Evolutionary conservation across 345 rosid species (phyloP).

Genomic region (Rhodamnia rubescens): DNA sequence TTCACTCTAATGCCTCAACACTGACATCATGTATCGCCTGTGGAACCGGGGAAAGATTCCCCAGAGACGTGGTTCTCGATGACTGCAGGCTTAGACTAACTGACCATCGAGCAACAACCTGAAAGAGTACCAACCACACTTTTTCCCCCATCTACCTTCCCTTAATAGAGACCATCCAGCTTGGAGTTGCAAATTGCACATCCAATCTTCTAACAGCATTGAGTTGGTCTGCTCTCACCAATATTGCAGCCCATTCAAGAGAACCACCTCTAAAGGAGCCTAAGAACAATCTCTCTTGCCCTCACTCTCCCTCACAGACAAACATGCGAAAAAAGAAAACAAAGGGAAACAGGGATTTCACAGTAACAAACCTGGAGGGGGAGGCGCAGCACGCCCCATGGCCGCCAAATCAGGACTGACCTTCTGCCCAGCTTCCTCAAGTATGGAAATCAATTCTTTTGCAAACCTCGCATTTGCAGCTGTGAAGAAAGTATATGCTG

Average conservation of each 20-base stretch:
- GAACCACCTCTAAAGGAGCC: neutral
- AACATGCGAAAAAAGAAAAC: neutral
- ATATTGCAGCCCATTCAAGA: neutral
- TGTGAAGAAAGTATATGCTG: constrained; percentile 95
- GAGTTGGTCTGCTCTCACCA: neutral
- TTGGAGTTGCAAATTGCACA: neutral
- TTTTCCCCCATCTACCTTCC: neutral
- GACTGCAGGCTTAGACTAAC: neutral
- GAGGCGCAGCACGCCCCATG: constrained; percentile 95
- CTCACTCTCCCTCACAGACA: neutral
- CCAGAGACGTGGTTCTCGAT: neutral
- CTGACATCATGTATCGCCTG: neutral
- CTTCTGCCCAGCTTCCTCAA: constrained; percentile 97
- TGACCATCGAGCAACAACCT: neutral
- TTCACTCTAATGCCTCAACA: neutral
- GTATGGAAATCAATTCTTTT: constrained; percentile 76
- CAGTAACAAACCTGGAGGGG: constrained; percentile 71
- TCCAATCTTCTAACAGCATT: neutral
- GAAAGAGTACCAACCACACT: neutral
- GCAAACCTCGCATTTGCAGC: constrained; percentile 95
- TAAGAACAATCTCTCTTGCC: neutral
- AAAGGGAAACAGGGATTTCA: neutral
- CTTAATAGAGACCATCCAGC: neutral
- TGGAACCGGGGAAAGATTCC: neutral
- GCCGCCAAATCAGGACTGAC: constrained; percentile 80